Conservation (phyloP, 2,329 filamentous ascomycete species). For the Xylaria sp. region DNA sequence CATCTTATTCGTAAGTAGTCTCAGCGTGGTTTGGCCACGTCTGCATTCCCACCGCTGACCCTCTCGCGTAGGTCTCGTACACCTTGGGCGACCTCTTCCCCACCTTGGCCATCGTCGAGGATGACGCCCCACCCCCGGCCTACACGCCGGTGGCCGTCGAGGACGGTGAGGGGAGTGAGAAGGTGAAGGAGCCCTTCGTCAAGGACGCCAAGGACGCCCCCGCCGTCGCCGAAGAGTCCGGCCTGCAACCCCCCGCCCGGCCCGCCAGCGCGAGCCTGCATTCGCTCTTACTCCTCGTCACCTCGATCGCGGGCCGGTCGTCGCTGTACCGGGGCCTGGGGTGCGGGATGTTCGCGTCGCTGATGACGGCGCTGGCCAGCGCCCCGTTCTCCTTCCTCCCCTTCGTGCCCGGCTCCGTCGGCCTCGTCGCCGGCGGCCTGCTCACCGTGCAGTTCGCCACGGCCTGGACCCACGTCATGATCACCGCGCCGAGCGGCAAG, state of each 20-base stretch:
- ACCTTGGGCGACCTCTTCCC: constrained; percentile 51
- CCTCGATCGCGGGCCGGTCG: constrained; percentile 61
- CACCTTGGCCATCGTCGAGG: constrained; percentile 56
- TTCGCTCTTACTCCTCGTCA: constrained; percentile 55
- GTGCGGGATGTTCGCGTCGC: constrained; percentile 41
- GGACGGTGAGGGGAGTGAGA: not conserved
- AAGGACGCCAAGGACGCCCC: constrained; percentile 34
- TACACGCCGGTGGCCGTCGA: constrained; percentile 51
- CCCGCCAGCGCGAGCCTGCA: constrained; percentile 53
- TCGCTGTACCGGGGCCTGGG: constrained; percentile 69
- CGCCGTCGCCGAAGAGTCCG: constrained; percentile 35
- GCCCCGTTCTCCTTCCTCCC: constrained; percentile 44
- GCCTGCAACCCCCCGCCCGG: constrained; percentile 29
- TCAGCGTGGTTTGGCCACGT: not conserved
- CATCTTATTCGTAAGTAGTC: constrained; percentile 12
- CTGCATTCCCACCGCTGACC: constrained; percentile 1
- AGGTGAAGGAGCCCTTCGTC: not conserved
- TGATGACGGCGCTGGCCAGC: constrained; percentile 39
- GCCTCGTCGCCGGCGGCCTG: constrained; percentile 59
- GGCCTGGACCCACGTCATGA: constrained; percentile 81
- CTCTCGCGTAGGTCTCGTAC: constrained; percentile 49
- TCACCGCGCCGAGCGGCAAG: constrained; percentile 65
- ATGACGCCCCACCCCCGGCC: constrained; percentile 51
- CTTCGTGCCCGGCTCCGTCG: constrained; percentile 47
- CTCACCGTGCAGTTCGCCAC: constrained; percentile 67